Evolutionary conservation across 176 grass and related monocot species (phyloP), one percentile per base, ranked within the genome.

Genomic region (Bolboschoenus planiculmis): DNA sequence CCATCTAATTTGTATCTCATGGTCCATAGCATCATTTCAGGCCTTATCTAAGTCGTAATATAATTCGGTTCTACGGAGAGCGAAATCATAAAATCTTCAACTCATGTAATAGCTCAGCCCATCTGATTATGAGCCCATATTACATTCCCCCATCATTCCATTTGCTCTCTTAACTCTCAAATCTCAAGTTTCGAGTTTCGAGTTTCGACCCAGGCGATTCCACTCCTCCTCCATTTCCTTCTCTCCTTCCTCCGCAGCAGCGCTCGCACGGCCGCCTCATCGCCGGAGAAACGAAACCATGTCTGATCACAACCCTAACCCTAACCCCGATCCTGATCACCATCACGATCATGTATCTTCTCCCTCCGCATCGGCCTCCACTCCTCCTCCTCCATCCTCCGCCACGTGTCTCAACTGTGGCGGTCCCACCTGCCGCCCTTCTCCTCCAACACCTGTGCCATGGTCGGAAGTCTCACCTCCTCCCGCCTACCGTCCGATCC

Each of bases 401-500:
- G n/a, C 61, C 88, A 80, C 88, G 71, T 90, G 84, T 84, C 83
- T 34, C 80, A 84, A 83, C 78, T 92, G 86, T 68, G 90, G 89
- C 44, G 80, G 74, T 55, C 86, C 83, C 10, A 81, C 90, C n/a
- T 71, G 34, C 40, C 58, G 34, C 2, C 56, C 76, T n/a, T 46
- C 89, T 2, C 26, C 78, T 56, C 89, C 87, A n/a, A 23, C 59
- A n/a, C 86, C 81, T 48, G 70, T 35, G 1, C 88, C 85, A 29
- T 99, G 92, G 90, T 81, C 91, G 4, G 82, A 66, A 70, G 81
- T 86, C 18, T 95, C 92, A 33, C 89, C 87, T 78, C 95, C 95
- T 14, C 92, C 95, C 6, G 92, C 90, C n/a, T 98, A 98, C 92
- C 95, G 95, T 84, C 95, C 95, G 56, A 98, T 94, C 79, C 90